These are phyloP conservation scores for Candida jianshihensis DNA, from an alignment of 805 yeast species.

Conservation along the genomic window DNA sequence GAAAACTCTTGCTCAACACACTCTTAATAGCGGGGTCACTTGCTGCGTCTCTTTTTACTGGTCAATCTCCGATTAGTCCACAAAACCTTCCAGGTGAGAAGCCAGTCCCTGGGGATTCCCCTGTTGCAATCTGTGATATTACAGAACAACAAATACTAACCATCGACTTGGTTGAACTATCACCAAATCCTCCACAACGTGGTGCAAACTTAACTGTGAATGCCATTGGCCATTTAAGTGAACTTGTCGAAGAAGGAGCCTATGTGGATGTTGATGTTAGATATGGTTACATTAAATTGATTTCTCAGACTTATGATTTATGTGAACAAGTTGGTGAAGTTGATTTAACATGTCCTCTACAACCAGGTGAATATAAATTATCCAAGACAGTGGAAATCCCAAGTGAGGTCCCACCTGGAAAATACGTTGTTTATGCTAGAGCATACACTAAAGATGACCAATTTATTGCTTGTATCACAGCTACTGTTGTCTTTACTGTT, in stretches of 20 bases:
- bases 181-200: conserved; percentile 85
- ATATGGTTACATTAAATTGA: conserved; percentile 82
- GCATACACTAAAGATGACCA: conserved; percentile 84
- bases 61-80: conserved; percentile 10
- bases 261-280: conserved; percentile 92
- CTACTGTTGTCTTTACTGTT: conserved; percentile 44
- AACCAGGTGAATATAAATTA: conserved; percentile 59
- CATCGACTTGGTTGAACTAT: conserved; percentile 50
- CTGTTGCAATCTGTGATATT: conserved; percentile 71
- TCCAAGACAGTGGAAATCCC: conserved; percentile 79
- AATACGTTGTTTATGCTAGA: conserved; percentile 77
- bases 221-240: conserved; percentile 60
- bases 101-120: conserved; percentile 90
- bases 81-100: conserved; percentile 36
- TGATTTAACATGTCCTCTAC: conserved; percentile 78
- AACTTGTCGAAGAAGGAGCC: conserved; percentile 71
- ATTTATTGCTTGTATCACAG: conserved; percentile 77
- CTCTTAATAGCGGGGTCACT: conserved; percentile 1
- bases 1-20: neutral
- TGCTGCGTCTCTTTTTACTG: conserved; percentile 16
- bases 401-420: conserved; percentile 91
- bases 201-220: conserved; percentile 77
- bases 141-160: conserved; percentile 54
- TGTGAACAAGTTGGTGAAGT: conserved; percentile 84
- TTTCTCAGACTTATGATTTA: conserved; percentile 86